phyloP scores from a whole-genome alignment of 352 stramenopile species.

The Phytophthora ramorum region DNA sequence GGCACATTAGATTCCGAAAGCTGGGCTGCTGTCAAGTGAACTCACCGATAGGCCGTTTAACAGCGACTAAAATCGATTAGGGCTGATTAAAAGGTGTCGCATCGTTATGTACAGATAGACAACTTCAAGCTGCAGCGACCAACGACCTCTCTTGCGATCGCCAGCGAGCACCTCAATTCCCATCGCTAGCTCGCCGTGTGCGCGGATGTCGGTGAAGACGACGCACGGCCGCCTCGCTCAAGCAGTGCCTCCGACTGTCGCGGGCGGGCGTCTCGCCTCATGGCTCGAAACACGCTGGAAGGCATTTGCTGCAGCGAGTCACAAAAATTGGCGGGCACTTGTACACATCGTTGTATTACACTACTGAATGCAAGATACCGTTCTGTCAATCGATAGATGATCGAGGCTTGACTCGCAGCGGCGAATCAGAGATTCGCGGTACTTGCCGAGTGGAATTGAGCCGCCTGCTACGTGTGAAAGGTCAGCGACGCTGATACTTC shows the following conservation, averaged over 20 bases:
- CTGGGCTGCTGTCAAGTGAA: neutral
- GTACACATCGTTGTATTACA: neutral
- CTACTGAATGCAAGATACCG: neutral
- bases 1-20: neutral
- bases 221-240: neutral
- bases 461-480: neutral
- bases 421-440: neutral
- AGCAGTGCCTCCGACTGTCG: neutral
- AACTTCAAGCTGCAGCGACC: constrained; percentile 6
- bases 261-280: neutral
- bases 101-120: neutral
- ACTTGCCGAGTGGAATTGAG: too few species aligned
- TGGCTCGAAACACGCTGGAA: neutral
- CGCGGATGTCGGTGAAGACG: neutral
- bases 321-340: neutral
- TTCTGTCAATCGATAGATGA: neutral
- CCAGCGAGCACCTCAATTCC: neutral
- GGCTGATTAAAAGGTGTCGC: constrained; percentile 4
- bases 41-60: constrained; percentile 3
- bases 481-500: neutral
- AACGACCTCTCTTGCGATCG: neutral
- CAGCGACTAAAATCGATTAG: constrained; percentile 7
- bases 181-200: neutral
- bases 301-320: too few species aligned
- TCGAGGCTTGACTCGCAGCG: neutral